Base-by-base conservation (phyloP, 768 basidiomycete species). In the Lentinula lateritia region DNA sequence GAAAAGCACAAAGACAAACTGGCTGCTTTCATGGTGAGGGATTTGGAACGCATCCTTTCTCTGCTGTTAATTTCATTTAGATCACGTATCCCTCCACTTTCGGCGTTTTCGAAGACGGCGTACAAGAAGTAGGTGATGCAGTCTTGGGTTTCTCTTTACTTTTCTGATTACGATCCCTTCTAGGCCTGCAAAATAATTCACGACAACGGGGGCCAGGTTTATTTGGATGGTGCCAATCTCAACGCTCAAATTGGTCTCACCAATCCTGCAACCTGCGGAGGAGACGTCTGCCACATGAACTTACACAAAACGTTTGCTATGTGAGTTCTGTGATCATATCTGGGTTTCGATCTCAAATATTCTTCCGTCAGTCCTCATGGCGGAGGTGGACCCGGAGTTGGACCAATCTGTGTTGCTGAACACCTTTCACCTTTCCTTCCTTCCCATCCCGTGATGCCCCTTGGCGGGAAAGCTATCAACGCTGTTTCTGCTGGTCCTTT, bases 231-330 rank as follows among this genome's bases (percentile, higher is more conserved):
- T 65, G 95, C 95, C 48, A 98, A 98, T 71, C 79, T 97, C 64
- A 96, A 97, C 70, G 94, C 94, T 52, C 92, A 97, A 68, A 86
- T 98, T 63, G 94, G 95, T 28, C 71, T 97, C 62, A 97, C 95
- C 35, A 93, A 94, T 70, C 92, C 92, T 39, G 93, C 92, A 0
- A 88, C 83, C n/a, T 96, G 94, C 68, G 97, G 97, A 52, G 96
- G 94, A 58, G 97, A 99, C 73, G 95, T 99, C 42, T 97, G 95
- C 72, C 97, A 99, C 72, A 82, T 98, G 78, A 99, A 99, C 75
- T 80, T 98, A 39, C 97, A 99, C 80, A 99, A 98, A 77, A 96
- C 95, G 1, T 97, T 97, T 71, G 90, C 94, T 6, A 98, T 97
- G 90, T 93, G 70, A 61, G 89, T 68, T 8, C 6, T 42, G 9